A percentile compares a stretch with the other conserved stretches of the same genome.
phyloP scores from a whole-genome alignment of 345 rosid genomes.

The Eucalyptus curtisii region DNA sequence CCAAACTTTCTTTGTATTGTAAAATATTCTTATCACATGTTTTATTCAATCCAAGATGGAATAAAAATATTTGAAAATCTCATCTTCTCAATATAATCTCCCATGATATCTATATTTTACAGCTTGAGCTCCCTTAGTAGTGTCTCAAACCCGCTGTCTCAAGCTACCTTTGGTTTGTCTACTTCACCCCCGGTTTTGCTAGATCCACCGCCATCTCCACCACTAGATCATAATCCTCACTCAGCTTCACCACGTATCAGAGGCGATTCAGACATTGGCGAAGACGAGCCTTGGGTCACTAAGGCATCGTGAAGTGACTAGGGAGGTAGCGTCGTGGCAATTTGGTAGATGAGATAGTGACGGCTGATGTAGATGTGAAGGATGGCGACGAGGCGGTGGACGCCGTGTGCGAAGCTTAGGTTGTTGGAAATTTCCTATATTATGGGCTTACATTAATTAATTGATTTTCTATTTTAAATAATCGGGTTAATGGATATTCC shows the following conservation, averaged over 20 bases:
- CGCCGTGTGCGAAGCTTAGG: background rate
- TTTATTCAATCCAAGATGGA: background rate
- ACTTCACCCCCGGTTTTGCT: background rate
- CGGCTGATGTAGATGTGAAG: background rate
- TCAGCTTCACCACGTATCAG: rapidly evolving
- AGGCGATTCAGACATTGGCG: background rate
- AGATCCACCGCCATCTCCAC: background rate
- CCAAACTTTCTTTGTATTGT: background rate
- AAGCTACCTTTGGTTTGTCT: background rate
- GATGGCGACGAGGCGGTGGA: background rate
- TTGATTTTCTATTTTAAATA: too few species aligned
- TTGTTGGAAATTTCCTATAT: too few species aligned
- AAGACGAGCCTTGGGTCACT: background rate
- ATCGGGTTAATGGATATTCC: too few species aligned
- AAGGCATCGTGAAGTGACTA: background rate
- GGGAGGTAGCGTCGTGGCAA: background rate
- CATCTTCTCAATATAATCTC: background rate
- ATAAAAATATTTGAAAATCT: background rate
- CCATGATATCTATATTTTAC: background rate
- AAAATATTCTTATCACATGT: background rate
- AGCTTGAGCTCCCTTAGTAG: background rate
- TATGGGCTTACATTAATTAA: too few species aligned
- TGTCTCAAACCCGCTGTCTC: background rate
- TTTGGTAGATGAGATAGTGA: too few species aligned
- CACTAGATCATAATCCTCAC: background rate